phyloP scores from a whole-genome alignment of 441 rosid species.

The Rhodomyrtus psidioides region DNA sequence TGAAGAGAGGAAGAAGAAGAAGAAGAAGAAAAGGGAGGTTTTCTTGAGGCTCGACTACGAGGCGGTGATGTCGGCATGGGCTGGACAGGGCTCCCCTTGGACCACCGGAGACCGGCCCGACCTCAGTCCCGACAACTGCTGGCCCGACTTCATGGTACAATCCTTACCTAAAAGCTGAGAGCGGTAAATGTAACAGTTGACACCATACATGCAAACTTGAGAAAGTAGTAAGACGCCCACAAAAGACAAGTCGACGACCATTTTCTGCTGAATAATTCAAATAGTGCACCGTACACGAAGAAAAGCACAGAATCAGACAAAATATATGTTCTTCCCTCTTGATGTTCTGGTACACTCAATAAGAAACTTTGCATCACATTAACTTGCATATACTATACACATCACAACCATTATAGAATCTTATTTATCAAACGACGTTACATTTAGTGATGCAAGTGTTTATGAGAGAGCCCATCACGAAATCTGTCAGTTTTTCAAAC shows the following conservation, averaged over 20 bases:
- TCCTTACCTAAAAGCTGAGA: not conserved
- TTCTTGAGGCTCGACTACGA: constrained; percentile 61
- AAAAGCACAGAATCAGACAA: not conserved
- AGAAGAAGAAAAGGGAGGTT: constrained; percentile 30
- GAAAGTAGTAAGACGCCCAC: not conserved
- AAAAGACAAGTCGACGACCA: not conserved
- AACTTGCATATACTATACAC: not conserved
- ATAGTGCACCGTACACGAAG: not conserved
- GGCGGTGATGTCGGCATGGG: constrained; percentile 61
- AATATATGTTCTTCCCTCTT: not conserved
- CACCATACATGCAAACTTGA: not conserved
- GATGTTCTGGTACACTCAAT: not conserved
- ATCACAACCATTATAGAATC: not conserved
- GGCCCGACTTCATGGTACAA: constrained; percentile 51
- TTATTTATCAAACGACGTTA: not conserved
- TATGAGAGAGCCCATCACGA: not conserved
- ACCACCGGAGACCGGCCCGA: constrained; percentile 59
- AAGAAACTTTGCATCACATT: not conserved
- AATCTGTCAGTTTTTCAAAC: not conserved
- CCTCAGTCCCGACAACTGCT: constrained; percentile 36
- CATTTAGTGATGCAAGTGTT: not conserved
- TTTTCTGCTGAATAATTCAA: not conserved
- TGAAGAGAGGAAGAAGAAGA: constrained; percentile 8
- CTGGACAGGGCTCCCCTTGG: constrained; percentile 71
- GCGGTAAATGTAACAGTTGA: not conserved